phyloP scores from a whole-genome alignment of 1,284 basidiomycete genomes.

The Irpex sp. region DNA sequence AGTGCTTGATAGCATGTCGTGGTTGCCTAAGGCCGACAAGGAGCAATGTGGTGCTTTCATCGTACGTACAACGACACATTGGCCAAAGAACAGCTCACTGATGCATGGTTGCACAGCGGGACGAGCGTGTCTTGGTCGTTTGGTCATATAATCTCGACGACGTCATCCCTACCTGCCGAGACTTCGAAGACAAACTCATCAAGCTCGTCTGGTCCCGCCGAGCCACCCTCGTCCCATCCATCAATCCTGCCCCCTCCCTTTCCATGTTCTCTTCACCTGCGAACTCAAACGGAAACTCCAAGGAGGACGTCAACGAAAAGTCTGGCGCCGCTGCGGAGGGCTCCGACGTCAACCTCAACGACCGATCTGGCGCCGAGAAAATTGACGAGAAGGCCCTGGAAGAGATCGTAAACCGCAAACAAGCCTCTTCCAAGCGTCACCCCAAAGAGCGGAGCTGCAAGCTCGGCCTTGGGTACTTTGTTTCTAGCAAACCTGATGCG shows the following conservation, averaged over 20 bases:
- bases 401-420: constrained; percentile 13
- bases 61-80: constrained; percentile 31
- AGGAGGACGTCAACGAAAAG: constrained; percentile 46
- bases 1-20: constrained; percentile 55
- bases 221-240: constrained; percentile 25
- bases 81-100: too few relatives aligned
- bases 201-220: constrained; percentile 72
- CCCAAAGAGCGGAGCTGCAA: constrained; percentile 29
- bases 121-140: constrained; percentile 66
- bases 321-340: background rate
- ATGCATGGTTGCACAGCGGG: constrained; percentile 38
- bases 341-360: too few relatives aligned
- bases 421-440: constrained; percentile 29
- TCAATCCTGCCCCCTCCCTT: constrained; percentile 19
- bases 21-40: constrained; percentile 66
- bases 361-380: constrained; percentile 6
- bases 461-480: constrained; percentile 30
- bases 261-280: constrained; percentile 17
- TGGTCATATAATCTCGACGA: constrained; percentile 74
- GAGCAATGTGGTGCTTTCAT: constrained; percentile 82
- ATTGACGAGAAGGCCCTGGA: constrained; percentile 35
- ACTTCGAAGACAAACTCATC: constrained; percentile 75
- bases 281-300: constrained; percentile 41
- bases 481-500: constrained; percentile 31
- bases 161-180: constrained; percentile 57